Evolutionary conservation across 78 protist species (phyloP).

Genomic region (Emiliania huxleyi): DNA sequence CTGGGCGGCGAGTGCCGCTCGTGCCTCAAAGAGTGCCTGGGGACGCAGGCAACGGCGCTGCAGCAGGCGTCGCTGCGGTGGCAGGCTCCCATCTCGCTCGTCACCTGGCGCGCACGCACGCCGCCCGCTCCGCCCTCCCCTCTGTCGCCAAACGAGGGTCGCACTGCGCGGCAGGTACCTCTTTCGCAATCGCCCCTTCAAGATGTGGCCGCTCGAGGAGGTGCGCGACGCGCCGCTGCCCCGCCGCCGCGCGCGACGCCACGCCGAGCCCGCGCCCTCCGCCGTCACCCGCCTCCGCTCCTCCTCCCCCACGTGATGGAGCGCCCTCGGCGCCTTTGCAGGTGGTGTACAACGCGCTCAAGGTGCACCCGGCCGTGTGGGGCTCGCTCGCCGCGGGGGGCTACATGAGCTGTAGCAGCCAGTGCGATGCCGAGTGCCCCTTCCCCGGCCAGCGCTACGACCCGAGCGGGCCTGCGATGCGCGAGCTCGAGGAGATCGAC

Average conservation of each 20-base stretch:
- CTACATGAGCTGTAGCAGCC: not conserved
- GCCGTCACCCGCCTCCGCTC: too few relatives aligned
- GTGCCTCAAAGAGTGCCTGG: conserved; percentile 9
- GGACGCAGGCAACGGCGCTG: not conserved
- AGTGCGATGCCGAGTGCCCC: not conserved
- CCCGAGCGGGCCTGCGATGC: not conserved
- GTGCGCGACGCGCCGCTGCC: not conserved
- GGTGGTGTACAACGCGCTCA: not conserved
- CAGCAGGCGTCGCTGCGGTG: not conserved
- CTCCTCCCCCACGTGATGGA: too few relatives aligned
- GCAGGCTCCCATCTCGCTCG: not conserved
- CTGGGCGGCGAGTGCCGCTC: not conserved
- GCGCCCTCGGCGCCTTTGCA: too few relatives aligned
- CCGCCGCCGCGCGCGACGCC: too few relatives aligned
- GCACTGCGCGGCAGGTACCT: too few relatives aligned
- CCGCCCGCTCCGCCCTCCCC: too few relatives aligned
- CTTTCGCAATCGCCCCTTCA: conserved; percentile 6
- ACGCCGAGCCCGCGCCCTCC: too few relatives aligned
- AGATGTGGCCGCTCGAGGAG: conserved; percentile 10
- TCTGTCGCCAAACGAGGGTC: too few relatives aligned
- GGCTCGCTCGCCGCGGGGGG: not conserved
- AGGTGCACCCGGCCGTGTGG: not conserved
- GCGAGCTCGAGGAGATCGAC: not conserved
- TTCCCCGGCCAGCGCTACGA: not conserved
- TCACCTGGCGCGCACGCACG: too few relatives aligned